Conservation (phyloP, 73 alveolate genomes). For the Tetrahymena borealis region DNA sequence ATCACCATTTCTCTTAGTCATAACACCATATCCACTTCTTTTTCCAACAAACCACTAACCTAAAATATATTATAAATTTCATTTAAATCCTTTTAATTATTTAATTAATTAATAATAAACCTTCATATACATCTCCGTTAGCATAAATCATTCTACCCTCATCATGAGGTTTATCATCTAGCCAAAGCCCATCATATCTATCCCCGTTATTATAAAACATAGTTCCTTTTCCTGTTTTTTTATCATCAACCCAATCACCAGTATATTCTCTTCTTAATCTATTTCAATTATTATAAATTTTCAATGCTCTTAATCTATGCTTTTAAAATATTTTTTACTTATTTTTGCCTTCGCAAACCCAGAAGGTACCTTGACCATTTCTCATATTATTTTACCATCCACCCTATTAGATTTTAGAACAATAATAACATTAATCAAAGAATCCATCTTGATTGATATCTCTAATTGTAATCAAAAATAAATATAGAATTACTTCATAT, state of each 20-base stretch:
- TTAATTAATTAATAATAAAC: constrained; percentile 55
- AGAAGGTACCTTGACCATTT: constrained; percentile 93
- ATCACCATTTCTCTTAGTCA: constrained; percentile 81
- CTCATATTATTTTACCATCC: constrained; percentile 24
- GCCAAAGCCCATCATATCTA: constrained; percentile 98
- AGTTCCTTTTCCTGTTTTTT: constrained; percentile 93
- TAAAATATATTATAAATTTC: background rate
- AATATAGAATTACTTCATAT: constrained; percentile 60
- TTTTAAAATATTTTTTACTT: background rate
- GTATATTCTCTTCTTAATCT: constrained; percentile 87
- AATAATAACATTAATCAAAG: no score
- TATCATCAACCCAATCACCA: constrained; percentile 96
- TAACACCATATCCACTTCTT: constrained; percentile 85
- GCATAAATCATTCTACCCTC: constrained; percentile 92
- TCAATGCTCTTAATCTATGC: background rate
- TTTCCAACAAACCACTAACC: constrained; percentile 72
- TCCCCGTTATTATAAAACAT: constrained; percentile 88
- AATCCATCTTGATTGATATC: no score
- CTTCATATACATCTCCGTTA: constrained; percentile 94
- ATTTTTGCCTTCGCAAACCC: constrained; percentile 78
- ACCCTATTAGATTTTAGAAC: background rate
- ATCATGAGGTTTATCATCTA: constrained; percentile 76
- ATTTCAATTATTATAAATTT: constrained; percentile 1
- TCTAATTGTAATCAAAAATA: background rate
- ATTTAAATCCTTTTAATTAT: background rate